Evolutionary conservation across 805 yeast species (phyloP).

Genomic region (Saturnispora silvae): DNA sequence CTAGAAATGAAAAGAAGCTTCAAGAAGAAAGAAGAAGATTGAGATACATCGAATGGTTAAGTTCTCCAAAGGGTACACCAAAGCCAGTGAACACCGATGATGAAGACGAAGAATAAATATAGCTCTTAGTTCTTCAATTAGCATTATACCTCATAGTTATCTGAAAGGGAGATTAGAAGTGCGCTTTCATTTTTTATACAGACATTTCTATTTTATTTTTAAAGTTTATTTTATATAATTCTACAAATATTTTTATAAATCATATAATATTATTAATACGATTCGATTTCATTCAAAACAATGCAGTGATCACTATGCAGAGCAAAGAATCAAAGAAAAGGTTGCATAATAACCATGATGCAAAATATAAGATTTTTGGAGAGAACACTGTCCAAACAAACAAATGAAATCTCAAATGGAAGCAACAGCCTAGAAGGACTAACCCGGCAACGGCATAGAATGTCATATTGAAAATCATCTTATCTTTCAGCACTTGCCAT

Average conservation of each 20-base stretch:
- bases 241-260: no score
- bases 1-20: constrained; percentile 88
- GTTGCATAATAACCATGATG: constrained; percentile 58
- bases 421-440: constrained; percentile 59
- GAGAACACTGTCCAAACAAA: constrained; percentile 98
- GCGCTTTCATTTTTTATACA: no score
- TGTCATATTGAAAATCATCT: constrained; percentile 29
- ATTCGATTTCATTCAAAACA: no score
- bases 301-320: constrained; percentile 15
- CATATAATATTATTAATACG: no score
- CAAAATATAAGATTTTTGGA: constrained; percentile 76
- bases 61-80: constrained; percentile 96
- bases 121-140: background rate
- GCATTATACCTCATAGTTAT: background rate
- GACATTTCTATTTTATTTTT: no score
- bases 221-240: no score
- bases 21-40: constrained; percentile 91
- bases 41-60: constrained; percentile 90
- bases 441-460: constrained; percentile 54
- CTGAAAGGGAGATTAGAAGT: no score
- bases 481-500: constrained; percentile 28
- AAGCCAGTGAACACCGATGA: constrained; percentile 90
- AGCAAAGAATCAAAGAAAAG: constrained; percentile 29
- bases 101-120: constrained; percentile 38
- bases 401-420: constrained; percentile 66